A percentile compares a stretch with the other conserved stretches of the same genome.
Conservation (phyloP, 164 flowering plant species). For the Macadamia tetraphylla region DNA sequence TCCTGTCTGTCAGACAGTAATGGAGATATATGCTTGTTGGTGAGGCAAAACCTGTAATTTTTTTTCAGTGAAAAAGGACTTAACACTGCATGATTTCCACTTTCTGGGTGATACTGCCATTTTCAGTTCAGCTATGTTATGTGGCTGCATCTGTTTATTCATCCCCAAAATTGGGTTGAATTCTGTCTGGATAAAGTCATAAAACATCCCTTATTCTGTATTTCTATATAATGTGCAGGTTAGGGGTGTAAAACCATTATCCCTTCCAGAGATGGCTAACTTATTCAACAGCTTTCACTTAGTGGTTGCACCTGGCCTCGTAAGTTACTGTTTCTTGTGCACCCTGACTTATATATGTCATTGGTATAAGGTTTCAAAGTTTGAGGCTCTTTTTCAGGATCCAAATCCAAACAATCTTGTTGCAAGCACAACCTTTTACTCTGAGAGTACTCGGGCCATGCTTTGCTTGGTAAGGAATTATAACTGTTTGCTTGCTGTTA, state of each 20-base stretch:
- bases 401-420: constrained; percentile 96
- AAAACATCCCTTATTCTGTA: not conserved
- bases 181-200: too few species aligned
- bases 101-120: too few species aligned
- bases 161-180: too few species aligned
- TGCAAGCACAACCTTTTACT: constrained; percentile 86
- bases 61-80: too few species aligned
- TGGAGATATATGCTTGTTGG: too few species aligned
- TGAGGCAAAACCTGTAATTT: too few species aligned
- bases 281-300: constrained; percentile 59
- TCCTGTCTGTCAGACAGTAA: too few species aligned
- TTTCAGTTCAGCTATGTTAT: too few species aligned
- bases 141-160: too few species aligned
- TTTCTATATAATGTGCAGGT: constrained; percentile 42
- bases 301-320: constrained; percentile 86
- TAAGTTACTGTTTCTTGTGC: constrained; percentile 33
- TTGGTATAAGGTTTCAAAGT: not conserved
- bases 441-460: constrained; percentile 86
- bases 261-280: constrained; percentile 79
- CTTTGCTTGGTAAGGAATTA: constrained; percentile 75
- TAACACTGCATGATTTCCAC: too few species aligned
- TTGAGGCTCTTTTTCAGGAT: constrained; percentile 50
- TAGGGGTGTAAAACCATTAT: constrained; percentile 82
- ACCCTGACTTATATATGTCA: not conserved
- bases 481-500: not conserved